Conservation (phyloP, 192 early-diverging fungal genomes). For the Podila minutissima region DNA sequence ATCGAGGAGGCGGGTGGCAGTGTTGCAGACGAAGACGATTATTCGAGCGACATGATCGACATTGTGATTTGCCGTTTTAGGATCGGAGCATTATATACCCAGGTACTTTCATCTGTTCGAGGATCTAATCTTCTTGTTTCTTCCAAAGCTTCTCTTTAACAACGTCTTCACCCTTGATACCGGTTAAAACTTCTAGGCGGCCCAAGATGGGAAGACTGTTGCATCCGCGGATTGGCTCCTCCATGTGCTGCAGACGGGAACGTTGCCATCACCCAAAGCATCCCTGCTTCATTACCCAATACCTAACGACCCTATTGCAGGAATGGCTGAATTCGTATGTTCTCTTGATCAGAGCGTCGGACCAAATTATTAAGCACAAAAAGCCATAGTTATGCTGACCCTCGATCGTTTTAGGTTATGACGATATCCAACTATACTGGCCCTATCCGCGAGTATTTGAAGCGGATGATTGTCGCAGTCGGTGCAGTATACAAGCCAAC, state of each 20-base stretch:
- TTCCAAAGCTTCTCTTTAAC: background rate
- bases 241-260: slow-evolving; percentile 52
- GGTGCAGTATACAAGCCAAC: slow-evolving; percentile 73
- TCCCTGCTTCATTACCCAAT: slow-evolving; percentile 66
- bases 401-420: slow-evolving; percentile 52
- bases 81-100: slow-evolving; percentile 22
- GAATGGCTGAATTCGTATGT: slow-evolving; percentile 38
- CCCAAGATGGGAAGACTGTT: slow-evolving; percentile 55
- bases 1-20: slow-evolving; percentile 25
- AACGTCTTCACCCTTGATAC: background rate
- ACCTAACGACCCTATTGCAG: slow-evolving; percentile 56
- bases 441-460: slow-evolving; percentile 70
- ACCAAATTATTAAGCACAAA: slow-evolving; percentile 14
- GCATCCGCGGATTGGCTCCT: slow-evolving; percentile 62
- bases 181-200: slow-evolving; percentile 14
- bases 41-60: slow-evolving; percentile 23
- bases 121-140: background rate
- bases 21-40: slow-evolving; percentile 7
- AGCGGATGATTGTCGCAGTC: slow-evolving; percentile 64
- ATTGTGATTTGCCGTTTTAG: slow-evolving; percentile 43
- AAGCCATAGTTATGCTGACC: no score
- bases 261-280: slow-evolving; percentile 52
- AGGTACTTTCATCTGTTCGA: slow-evolving; percentile 17
- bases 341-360: background rate
- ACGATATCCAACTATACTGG: slow-evolving; percentile 79